Conservation (phyloP, 2,329 filamentous ascomycete genomes). For the Colletotrichum sp. region DNA sequence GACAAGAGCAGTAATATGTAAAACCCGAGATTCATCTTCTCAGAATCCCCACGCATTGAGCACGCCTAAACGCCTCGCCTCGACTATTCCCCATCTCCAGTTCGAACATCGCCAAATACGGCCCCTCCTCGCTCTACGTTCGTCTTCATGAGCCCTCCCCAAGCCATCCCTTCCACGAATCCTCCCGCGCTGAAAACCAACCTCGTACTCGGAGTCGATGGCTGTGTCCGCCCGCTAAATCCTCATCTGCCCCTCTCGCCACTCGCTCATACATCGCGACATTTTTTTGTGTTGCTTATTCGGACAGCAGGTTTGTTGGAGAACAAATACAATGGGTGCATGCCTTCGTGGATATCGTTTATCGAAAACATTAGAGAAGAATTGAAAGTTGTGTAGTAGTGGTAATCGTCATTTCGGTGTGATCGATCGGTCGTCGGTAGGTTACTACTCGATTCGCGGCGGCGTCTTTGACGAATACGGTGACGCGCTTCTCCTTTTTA, state of each 20-base stretch:
- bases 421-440: neutral
- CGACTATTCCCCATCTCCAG: neutral
- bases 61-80: slow-evolving; percentile 17
- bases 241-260: neutral
- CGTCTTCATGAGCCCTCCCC: neutral
- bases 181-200: neutral
- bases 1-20: neutral
- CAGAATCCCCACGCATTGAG: neutral
- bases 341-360: slow-evolving; percentile 14
- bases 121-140: neutral
- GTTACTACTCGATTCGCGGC: slow-evolving; percentile 48
- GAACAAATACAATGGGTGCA: neutral
- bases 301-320: neutral
- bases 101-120: neutral
- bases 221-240: accelerated
- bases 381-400: neutral
- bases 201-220: accelerated
- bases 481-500: slow-evolving; percentile 38
- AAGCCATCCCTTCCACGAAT: accelerated
- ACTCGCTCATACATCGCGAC: neutral
- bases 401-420: neutral
- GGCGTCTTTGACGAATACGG: slow-evolving; percentile 39
- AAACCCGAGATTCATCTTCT: neutral
- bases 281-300: neutral
- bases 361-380: neutral